Conservation (phyloP, 2,329 filamentous ascomycete genomes). For the Diaporthe caulivora region DNA sequence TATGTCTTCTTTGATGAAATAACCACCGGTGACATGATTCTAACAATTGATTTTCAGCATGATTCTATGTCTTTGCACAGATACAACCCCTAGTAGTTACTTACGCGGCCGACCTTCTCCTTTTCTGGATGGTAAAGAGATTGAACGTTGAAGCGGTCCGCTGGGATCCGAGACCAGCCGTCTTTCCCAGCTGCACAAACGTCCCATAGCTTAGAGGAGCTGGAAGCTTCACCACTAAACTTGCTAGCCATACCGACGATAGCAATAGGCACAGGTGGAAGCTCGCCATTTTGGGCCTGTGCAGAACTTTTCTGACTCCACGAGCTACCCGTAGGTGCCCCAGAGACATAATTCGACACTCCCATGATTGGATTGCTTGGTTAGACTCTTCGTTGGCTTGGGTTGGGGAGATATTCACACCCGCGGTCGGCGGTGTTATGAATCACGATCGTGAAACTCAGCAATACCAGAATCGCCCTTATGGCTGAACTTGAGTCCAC, state of each 20-base stretch:
- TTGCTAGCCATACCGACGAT: neutral
- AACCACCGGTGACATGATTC: neutral
- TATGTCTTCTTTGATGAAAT: neutral
- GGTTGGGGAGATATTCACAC: too few relatives aligned
- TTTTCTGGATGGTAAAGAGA: neutral
- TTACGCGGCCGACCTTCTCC: neutral
- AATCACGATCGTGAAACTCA: too few relatives aligned
- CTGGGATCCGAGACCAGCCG: neutral
- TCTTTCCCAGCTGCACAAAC: neutral
- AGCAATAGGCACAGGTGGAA: neutral
- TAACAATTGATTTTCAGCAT: neutral
- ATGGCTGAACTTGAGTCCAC: too few relatives aligned
- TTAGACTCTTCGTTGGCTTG: neutral
- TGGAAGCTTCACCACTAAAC: neutral
- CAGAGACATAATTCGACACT: neutral
- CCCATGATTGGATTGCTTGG: neutral
- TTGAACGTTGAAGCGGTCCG: neutral
- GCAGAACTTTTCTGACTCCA: too few relatives aligned
- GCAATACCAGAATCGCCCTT: too few relatives aligned
- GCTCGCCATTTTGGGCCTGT: too few relatives aligned
- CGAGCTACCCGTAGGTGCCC: neutral
- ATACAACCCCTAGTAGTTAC: too few relatives aligned
- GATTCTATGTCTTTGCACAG: neutral
- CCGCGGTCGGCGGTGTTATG: too few relatives aligned
- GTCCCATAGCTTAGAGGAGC: neutral